These are phyloP conservation scores for Psilocybe azurescens DNA, from an alignment of 768 basidiomycete genomes.

Conservation along the genomic window DNA sequence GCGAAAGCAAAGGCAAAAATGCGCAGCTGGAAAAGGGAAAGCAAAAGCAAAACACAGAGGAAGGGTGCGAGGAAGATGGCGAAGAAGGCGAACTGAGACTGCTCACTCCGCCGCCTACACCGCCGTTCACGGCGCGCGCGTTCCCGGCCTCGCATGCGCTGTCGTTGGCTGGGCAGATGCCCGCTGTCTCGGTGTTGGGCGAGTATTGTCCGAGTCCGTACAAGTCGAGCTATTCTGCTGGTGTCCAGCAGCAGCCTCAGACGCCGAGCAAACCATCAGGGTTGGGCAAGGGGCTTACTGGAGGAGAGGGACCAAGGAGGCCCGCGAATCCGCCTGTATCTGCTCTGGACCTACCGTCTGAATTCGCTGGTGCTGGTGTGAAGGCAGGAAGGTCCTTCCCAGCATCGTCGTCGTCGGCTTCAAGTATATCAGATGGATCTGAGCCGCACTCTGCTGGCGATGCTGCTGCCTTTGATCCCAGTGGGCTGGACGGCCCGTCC, in stretches of 20 bases:
- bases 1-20: neutral
- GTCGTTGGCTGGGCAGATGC: conserved; percentile 7
- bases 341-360: neutral
- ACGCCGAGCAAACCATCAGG: neutral
- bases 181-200: neutral
- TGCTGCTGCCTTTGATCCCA: neutral
- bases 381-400: neutral
- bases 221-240: conserved; percentile 18
- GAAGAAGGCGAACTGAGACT: conserved; percentile 26
- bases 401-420: neutral
- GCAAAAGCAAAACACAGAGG: conserved; percentile 5
- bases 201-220: conserved; percentile 29
- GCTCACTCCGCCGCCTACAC: conserved; percentile 32
- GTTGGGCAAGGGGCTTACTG: neutral
- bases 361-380: neutral
- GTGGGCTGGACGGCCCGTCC: neutral
- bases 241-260: neutral
- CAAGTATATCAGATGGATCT: neutral
- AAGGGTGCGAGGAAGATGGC: conserved; percentile 21
- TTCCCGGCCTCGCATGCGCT: conserved; percentile 20
- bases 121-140: conserved; percentile 23
- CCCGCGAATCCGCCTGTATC: conserved; percentile 9
- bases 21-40: neutral
- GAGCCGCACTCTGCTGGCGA: neutral
- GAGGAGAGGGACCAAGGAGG: conserved; percentile 1